A percentile compares a stretch with the other conserved stretches of the same genome.
These are phyloP conservation scores for Dactylis glomerata DNA, from an alignment of 176 grass and related monocot genomes.

Conservation along the genomic window DNA sequence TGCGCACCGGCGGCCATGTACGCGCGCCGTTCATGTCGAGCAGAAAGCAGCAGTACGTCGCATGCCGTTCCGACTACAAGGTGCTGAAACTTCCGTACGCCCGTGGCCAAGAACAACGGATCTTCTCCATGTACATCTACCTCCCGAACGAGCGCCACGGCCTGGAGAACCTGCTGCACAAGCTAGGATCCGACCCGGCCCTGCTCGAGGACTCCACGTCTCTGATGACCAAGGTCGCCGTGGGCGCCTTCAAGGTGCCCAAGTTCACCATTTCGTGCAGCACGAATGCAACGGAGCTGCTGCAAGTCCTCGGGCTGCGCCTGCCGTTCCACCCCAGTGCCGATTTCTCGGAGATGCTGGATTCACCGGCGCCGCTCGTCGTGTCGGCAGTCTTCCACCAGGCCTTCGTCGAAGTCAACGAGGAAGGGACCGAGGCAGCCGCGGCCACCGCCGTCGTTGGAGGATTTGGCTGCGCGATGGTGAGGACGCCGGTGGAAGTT, in stretches of 20 bases:
- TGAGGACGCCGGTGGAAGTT: background rate
- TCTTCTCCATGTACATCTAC: slow-evolving; percentile 66
- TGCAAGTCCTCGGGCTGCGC: too few relatives aligned
- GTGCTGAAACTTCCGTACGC: slow-evolving; percentile 45
- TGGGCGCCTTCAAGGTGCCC: slow-evolving; percentile 45
- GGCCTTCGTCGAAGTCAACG: background rate
- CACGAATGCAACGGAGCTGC: too few relatives aligned
- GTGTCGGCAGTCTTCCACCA: background rate
- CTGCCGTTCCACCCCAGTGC: too few relatives aligned
- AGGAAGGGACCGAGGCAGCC: background rate
- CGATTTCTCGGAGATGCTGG: background rate
- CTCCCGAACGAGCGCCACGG: slow-evolving; percentile 41
- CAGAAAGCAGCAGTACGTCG: slow-evolving; percentile 28
- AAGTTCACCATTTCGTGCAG: slow-evolving; percentile 55
- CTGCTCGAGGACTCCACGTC: slow-evolving; percentile 18
- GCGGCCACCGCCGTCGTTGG: background rate
- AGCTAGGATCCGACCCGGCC: slow-evolving; percentile 34
- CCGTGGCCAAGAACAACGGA: too few relatives aligned
- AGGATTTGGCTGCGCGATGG: background rate
- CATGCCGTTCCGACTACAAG: slow-evolving; percentile 25
- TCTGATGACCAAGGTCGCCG: background rate
- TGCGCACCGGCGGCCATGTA: slow-evolving; percentile 23
- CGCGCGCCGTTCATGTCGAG: slow-evolving; percentile 46
- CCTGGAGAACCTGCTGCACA: slow-evolving; percentile 29
- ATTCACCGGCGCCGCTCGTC: background rate